Base-by-base conservation (phyloP, 2,329 filamentous ascomycete genomes). In the Tolypocladium ovalisporum region DNA sequence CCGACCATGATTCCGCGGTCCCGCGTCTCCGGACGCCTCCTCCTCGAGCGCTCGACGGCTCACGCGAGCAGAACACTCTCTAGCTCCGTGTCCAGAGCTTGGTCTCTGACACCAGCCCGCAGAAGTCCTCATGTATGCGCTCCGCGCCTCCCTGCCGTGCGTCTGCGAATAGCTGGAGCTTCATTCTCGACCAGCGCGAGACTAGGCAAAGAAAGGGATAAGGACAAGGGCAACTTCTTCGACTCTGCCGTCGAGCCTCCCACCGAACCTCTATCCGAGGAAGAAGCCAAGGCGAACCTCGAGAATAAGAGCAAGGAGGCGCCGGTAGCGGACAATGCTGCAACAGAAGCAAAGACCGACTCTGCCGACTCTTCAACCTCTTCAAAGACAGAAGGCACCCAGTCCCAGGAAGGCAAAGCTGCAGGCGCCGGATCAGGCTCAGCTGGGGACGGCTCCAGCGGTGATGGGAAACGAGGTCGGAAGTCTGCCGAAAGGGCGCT, bases 401-500 rank as follows among this genome's bases (percentile, higher is more conserved):
- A 73, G 58, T 60, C 65, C 3, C 70, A 66, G 70, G 84, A 88
- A 66, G 80, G 77, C 55, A 84, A 82, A 65, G 77, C 76, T 42
- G 63, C 66, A 53, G 81, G 81, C 47, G 79, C 79, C 49, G 70
- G 74, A 24, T 76, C 78, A 27, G 67, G 63, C 3, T 67, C 71
- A 47, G 75, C 79, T 19, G 79, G 79, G 56, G 84, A 87, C 62
- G 80, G 82, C 12, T 73, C 77, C 3, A 78, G 69, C 8, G 69
- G 82, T 42, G 84, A 86, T 29, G 84, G 87, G 54, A 87, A 84
- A 72, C 88, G 85, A 67, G 86, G 90, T 56, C 82, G 84, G 63
- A 92, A 88, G 68, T 80, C 85, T 37, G 67, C 71, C n/a, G 89
- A 94, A 59, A 85, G 84, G 67, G 86, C 88, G 29, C 79, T 97